Conservation (phyloP, 192 early-diverging fungal genomes). For the Coemansia sp. region DNA sequence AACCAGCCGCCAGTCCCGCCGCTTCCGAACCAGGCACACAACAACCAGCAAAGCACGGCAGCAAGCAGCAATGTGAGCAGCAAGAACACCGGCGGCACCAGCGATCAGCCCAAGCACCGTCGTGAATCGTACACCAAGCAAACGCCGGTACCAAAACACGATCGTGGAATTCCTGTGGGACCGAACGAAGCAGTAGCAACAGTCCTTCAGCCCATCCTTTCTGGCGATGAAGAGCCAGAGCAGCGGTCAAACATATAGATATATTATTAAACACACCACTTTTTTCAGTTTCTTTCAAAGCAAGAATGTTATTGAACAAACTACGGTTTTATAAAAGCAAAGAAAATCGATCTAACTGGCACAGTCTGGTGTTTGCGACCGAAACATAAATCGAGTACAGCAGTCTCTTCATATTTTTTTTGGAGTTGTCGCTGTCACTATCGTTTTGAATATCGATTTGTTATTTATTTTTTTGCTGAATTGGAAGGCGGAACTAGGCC, state of each 20-base stretch:
- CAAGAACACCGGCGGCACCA: not conserved
- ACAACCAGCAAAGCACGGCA: constrained; percentile 1
- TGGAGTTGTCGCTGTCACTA: not conserved
- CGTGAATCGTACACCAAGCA: constrained; percentile 16
- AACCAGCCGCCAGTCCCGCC: constrained; percentile 43
- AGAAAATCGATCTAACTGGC: not conserved
- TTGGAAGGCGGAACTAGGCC: constrained; percentile 16
- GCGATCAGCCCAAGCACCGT: constrained; percentile 8
- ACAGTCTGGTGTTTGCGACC: too few relatives aligned
- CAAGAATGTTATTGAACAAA: not conserved
- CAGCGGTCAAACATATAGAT: not conserved
- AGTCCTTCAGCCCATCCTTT: constrained; percentile 24
- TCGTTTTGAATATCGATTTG: not conserved
- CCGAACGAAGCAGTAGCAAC: constrained; percentile 4
- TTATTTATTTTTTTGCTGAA: not conserved
- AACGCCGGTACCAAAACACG: constrained; percentile 16
- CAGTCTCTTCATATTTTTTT: too few relatives aligned
- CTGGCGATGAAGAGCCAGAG: constrained; percentile 11
- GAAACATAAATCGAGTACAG: too few relatives aligned
- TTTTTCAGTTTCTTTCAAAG: constrained; percentile 1
- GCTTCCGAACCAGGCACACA: constrained; percentile 31
- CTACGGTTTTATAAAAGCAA: not conserved
- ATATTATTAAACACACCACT: not conserved
- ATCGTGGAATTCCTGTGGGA: not conserved
- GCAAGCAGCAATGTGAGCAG: not conserved